Conservation (phyloP, 352 stramenopile genomes). For the Peronosclerospora sorghi region DNA sequence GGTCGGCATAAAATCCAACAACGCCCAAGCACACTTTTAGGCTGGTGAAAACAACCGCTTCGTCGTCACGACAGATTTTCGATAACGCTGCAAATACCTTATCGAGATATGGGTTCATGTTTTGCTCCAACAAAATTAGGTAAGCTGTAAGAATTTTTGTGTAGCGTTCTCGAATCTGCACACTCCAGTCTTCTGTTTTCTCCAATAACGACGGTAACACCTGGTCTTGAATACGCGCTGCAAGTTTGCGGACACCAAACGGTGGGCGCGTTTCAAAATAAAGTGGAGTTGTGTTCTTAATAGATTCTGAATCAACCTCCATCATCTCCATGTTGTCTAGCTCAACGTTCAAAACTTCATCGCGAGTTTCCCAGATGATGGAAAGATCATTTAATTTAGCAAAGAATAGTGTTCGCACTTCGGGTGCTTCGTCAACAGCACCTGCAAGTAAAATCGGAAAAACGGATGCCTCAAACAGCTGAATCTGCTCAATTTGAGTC, state of each 20-base stretch:
- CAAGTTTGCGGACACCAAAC: conserved; percentile 34
- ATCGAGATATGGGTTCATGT: conserved; percentile 61
- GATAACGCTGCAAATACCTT: conserved; percentile 59
- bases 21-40: conserved; percentile 54
- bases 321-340: conserved; percentile 24
- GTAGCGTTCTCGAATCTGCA: conserved; percentile 63
- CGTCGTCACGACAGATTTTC: conserved; percentile 70
- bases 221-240: conserved; percentile 30
- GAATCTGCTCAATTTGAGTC: conserved; percentile 33
- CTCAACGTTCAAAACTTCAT: conserved; percentile 10
- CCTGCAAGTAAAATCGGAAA: conserved; percentile 62
- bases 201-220: conserved; percentile 51
- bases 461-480: conserved; percentile 50
- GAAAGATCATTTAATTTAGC: conserved; percentile 38
- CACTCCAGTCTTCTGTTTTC: conserved; percentile 71
- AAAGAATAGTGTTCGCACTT: conserved; percentile 36
- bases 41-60: conserved; percentile 44
- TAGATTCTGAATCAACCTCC: conserved; percentile 20
- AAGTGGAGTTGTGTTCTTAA: conserved; percentile 16
- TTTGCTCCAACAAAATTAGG: conserved; percentile 51
- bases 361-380: conserved; percentile 28
- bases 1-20: conserved; percentile 60
- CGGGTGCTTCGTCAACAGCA: conserved; percentile 54
- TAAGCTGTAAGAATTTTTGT: conserved; percentile 59
- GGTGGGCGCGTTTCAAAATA: conserved; percentile 45